Conservation (phyloP, 1,284 basidiomycete genomes). For the Pseudozyma hubeiensis region DNA sequence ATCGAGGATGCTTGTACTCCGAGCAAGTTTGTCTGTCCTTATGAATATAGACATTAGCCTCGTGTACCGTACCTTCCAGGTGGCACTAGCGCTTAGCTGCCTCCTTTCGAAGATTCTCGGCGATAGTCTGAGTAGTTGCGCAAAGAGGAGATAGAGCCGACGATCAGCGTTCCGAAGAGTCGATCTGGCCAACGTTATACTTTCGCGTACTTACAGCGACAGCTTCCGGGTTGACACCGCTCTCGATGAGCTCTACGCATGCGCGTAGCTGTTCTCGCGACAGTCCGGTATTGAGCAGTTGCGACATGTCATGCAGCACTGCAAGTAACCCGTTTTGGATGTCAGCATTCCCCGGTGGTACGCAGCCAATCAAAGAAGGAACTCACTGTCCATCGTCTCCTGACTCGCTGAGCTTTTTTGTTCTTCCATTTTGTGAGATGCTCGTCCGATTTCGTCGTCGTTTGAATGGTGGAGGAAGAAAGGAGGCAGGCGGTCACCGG, state of each 20-base stretch:
- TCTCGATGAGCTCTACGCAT: conserved; percentile 84
- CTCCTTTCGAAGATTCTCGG: conserved; percentile 47
- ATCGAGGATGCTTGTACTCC: no score
- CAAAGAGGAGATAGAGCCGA: neutral
- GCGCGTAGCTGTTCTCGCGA: conserved; percentile 84
- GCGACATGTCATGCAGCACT: conserved; percentile 85
- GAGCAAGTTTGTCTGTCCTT: no score
- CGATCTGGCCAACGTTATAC: neutral
- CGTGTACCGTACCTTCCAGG: neutral
- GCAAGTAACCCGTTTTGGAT: conserved; percentile 65
- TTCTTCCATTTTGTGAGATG: conserved; percentile 19
- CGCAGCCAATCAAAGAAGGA: neutral
- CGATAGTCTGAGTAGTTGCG: conserved; percentile 18
- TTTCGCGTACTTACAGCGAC: conserved; percentile 76
- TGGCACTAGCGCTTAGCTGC: conserved; percentile 22
- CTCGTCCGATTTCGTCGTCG: neutral
- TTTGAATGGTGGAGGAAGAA: conserved; percentile 5
- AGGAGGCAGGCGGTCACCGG: neutral
- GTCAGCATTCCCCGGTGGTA: neutral
- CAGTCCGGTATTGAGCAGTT: conserved; percentile 82
- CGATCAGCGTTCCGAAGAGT: neutral
- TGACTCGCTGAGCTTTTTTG: conserved; percentile 33
- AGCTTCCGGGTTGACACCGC: conserved; percentile 84
- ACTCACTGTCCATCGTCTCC: conserved; percentile 57
- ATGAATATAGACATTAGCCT: neutral